Evolutionary conservation across 2,329 filamentous ascomycete genomes (phyloP).

Genomic region (Cladosporium sp.): DNA sequence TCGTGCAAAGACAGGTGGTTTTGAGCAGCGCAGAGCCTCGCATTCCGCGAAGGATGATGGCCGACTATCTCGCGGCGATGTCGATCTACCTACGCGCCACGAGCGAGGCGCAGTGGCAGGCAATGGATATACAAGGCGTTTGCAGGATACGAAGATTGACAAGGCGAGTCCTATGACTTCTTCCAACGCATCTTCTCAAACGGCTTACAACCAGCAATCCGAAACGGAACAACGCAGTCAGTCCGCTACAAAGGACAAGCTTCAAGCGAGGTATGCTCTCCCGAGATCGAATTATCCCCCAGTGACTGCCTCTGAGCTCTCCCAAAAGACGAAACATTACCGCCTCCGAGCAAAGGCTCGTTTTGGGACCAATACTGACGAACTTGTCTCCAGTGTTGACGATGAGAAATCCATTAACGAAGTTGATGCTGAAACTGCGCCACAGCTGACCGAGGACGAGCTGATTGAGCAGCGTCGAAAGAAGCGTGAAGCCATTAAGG

Average conservation of each 20-base stretch:
- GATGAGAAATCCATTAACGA: conserved; percentile 45
- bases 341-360: background rate
- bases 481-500: conserved; percentile 77
- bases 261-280: conserved; percentile 22
- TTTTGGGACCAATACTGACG: conserved; percentile 44
- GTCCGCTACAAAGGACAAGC: conserved; percentile 40
- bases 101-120: background rate
- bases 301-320: no score
- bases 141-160: background rate
- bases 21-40: background rate
- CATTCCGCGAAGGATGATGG: background rate
- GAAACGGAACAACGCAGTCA: conserved; percentile 25
- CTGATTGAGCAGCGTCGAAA: conserved; percentile 81
- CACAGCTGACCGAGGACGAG: conserved; percentile 69
- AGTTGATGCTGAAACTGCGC: conserved; percentile 40
- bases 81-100: background rate
- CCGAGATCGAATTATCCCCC: no score
- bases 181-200: conserved; percentile 1
- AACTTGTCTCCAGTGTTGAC: conserved; percentile 12
- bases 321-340: no score
- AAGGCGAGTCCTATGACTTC: conserved; percentile 8
- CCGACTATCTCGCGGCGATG: conserved; percentile 1
- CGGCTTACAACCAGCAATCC: background rate
- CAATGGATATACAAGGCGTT: conserved; percentile 14
- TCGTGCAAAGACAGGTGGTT: background rate